Conservation (phyloP, 768 basidiomycete species). For the Termitomyces bulborhizus region DNA sequence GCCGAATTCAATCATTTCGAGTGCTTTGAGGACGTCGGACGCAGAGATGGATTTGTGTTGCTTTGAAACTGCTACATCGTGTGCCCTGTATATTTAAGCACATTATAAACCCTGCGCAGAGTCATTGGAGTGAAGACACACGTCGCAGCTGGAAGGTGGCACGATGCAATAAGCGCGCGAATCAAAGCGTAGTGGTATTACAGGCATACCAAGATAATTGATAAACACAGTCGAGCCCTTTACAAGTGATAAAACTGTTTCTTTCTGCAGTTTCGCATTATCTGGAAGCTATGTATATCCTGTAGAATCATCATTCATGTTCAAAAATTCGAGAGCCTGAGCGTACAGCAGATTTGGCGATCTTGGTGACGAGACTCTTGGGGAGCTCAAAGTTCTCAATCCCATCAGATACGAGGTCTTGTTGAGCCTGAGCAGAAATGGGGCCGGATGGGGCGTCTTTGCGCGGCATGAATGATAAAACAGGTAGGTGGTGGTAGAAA, state of each 20-base stretch:
- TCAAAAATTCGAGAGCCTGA: neutral
- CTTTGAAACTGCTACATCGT: slow-evolving; percentile 83
- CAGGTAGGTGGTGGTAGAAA: neutral
- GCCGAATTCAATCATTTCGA: slow-evolving; percentile 72
- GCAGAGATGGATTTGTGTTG: slow-evolving; percentile 82
- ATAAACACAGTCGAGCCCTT: slow-evolving; percentile 95
- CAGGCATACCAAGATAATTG: slow-evolving; percentile 77
- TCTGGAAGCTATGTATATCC: slow-evolving; percentile 62
- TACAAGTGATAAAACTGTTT: slow-evolving; percentile 76
- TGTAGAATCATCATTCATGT: neutral
- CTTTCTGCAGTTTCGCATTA: slow-evolving; percentile 83
- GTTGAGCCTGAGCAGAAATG: slow-evolving; percentile 70
- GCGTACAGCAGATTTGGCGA: slow-evolving; percentile 75
- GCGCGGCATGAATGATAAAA: slow-evolving; percentile 48
- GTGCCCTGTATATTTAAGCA: slow-evolving; percentile 48
- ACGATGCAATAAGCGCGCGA: neutral
- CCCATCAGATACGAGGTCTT: slow-evolving; percentile 74
- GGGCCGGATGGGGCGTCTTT: slow-evolving; percentile 52
- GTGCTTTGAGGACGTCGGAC: slow-evolving; percentile 83
- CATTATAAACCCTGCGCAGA: neutral
- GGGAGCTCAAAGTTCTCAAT: slow-evolving; percentile 90
- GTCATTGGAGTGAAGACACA: slow-evolving; percentile 16
- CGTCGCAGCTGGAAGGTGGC: slow-evolving; percentile 39
- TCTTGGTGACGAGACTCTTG: slow-evolving; percentile 73
- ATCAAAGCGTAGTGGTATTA: neutral